A percentile compares a stretch with the other conserved stretches of the same genome.
These are phyloP conservation scores for Dendrobium huoshanense DNA, from an alignment of 106 monocot genomes.

Conservation along the genomic window DNA sequence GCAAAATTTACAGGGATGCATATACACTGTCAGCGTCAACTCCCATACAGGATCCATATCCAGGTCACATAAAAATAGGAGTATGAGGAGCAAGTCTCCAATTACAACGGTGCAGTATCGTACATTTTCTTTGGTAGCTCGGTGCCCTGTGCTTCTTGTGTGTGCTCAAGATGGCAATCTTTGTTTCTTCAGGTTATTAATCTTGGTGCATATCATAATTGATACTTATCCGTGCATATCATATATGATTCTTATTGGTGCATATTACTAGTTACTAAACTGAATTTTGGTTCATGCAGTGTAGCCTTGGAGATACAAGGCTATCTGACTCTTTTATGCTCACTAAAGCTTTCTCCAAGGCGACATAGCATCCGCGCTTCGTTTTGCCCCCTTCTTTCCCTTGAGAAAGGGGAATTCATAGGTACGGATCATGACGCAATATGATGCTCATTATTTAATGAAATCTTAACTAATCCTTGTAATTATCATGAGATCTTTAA, in stretches of 20 bases:
- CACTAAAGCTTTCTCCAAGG: conserved; percentile 75
- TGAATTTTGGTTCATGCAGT: conserved; percentile 29
- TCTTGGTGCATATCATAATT: conserved; percentile 4
- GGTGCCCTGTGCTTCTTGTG: conserved; percentile 84
- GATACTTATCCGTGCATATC: background rate
- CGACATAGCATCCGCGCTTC: conserved; percentile 69
- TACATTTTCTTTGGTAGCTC: conserved; percentile 75
- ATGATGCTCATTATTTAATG: background rate
- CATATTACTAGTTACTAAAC: background rate
- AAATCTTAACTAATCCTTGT: background rate
- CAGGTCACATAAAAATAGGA: conserved; percentile 77
- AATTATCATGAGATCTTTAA: background rate
- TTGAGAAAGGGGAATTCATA: conserved; percentile 96
- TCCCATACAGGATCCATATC: conserved; percentile 85
- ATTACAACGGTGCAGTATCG: conserved; percentile 88
- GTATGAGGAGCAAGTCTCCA: conserved; percentile 55
- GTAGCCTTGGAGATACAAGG: conserved; percentile 79
- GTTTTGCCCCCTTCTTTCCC: conserved; percentile 93
- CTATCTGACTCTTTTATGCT: conserved; percentile 80
- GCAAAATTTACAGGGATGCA: conserved; percentile 59
- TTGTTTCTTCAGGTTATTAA: conserved; percentile 76
- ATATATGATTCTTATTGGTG: background rate
- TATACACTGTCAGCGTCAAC: conserved; percentile 76
- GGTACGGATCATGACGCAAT: conserved; percentile 31
- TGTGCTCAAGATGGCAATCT: conserved; percentile 87